Percentiles rank a stretch among this genome's conserved stretches.
Conservation (phyloP, 2,329 filamentous ascomycete species). For the Ascochyta koolunga region DNA sequence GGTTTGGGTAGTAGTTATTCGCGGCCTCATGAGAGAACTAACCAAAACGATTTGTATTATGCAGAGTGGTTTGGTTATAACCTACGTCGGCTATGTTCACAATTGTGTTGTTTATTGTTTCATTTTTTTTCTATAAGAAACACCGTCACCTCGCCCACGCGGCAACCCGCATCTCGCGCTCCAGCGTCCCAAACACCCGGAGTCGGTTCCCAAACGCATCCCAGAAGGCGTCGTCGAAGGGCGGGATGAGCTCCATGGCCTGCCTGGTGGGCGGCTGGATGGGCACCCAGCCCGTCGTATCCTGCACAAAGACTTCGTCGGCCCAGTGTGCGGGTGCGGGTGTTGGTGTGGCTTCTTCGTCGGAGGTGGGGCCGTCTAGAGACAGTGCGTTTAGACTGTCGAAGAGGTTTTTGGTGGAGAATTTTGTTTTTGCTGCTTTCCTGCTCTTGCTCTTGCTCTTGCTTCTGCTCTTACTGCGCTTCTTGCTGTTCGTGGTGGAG, state of each 20-base stretch:
- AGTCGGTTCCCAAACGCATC: conserved; percentile 63
- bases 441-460: conserved; percentile 18
- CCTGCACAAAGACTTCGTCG: conserved; percentile 24
- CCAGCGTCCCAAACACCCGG: conserved; percentile 65
- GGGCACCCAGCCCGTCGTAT: conserved; percentile 28
- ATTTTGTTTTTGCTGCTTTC: conserved; percentile 14
- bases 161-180: conserved; percentile 47
- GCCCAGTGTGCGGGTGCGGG: conserved; percentile 24
- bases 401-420: conserved; percentile 37
- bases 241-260: conserved; percentile 57
- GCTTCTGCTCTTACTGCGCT: conserved; percentile 16
- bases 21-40: too few species aligned
- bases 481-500: conserved; percentile 1
- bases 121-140: too few species aligned
- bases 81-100: too few species aligned
- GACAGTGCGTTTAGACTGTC: conserved; percentile 24
- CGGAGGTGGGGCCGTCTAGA: conserved; percentile 2
- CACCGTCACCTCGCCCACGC: conserved; percentile 25
- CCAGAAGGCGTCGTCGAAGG: conserved; percentile 60
- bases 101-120: too few species aligned
- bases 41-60: too few species aligned
- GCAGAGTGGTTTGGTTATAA: too few species aligned
- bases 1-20: too few species aligned
- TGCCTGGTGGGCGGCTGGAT: conserved; percentile 25
- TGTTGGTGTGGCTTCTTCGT: conserved; percentile 18